A percentile compares a stretch with the other conserved stretches of the same genome.
phyloP scores from a whole-genome alignment of 1,284 basidiomycete species.

The Phellopilus nigrolimitatus region DNA sequence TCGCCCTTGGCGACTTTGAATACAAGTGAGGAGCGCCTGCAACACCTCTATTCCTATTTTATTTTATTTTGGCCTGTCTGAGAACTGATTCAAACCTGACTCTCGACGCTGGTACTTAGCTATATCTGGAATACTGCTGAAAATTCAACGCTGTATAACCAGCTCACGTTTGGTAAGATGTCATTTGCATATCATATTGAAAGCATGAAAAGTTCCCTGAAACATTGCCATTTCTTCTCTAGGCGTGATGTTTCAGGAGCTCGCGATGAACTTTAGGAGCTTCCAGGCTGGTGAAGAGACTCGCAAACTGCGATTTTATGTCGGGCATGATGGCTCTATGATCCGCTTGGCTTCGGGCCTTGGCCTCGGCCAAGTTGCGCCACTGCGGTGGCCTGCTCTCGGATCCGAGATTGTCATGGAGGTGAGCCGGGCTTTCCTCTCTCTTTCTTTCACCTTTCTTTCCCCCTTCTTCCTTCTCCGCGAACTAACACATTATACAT shows the following conservation, averaged over 20 bases:
- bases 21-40: constrained; percentile 42
- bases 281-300: constrained; percentile 35
- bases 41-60: background rate
- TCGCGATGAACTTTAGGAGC: constrained; percentile 30
- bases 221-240: background rate
- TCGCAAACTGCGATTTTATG: constrained; percentile 39
- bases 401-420: constrained; percentile 50
- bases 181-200: background rate
- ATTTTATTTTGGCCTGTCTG: background rate
- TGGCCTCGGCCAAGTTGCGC: constrained; percentile 35
- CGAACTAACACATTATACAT: background rate
- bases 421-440: constrained; percentile 31
- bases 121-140: constrained; percentile 48
- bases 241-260: constrained; percentile 37
- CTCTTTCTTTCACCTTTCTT: no score
- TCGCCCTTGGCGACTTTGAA: constrained; percentile 41
- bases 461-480: background rate
- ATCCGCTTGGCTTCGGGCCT: constrained; percentile 44
- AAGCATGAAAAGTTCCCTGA: background rate
- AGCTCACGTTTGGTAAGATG: constrained; percentile 42
- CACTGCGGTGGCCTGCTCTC: constrained; percentile 46
- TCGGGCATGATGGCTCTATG: constrained; percentile 50
- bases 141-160: constrained; percentile 41
- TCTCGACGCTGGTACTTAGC: constrained; percentile 26
- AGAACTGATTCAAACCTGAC: background rate